Conservation (phyloP, 225 moss, liverwort and hornwort species). For the Anthoceros angustus region DNA sequence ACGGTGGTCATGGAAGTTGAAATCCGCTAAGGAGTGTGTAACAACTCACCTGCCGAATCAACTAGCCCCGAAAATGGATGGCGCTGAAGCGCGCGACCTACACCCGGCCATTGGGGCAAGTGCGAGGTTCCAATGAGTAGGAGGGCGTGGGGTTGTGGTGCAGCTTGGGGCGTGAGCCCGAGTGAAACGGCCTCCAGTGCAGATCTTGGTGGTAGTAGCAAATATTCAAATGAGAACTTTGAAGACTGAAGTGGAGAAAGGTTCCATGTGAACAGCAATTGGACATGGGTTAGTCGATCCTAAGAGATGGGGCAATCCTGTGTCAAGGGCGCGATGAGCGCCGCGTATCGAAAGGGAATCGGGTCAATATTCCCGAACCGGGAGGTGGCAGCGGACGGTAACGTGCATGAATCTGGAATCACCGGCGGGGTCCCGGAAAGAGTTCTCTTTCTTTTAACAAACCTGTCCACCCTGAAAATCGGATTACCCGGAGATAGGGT, state of each 20-base stretch:
- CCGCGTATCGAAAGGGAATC: constrained; percentile 8
- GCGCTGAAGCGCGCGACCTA: constrained; percentile 12
- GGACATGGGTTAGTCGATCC: constrained; percentile 9
- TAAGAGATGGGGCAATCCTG: constrained; percentile 11
- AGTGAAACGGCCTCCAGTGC: constrained; percentile 3
- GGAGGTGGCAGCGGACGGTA: constrained; percentile 7
- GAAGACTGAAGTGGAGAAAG: constrained; percentile 7
- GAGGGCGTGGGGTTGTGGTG: constrained; percentile 8
- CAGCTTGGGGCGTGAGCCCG: constrained; percentile 4
- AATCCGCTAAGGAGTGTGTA: constrained; percentile 17
- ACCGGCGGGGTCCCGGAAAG: constrained; percentile 8
- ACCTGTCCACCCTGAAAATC: constrained; percentile 5
- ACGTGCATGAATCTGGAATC: constrained; percentile 4
- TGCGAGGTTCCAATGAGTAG: constrained; percentile 11
- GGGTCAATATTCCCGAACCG: constrained; percentile 11
- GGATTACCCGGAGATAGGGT: constrained; percentile 9
- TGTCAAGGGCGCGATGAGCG: too few relatives aligned
- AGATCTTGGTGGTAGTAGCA: constrained; percentile 14
- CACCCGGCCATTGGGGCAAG: constrained; percentile 10
- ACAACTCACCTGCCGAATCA: constrained; percentile 15
- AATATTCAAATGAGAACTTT: constrained; percentile 15
- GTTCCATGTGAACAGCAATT: constrained; percentile 5
- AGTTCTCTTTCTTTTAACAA: constrained; percentile 9
- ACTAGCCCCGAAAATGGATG: constrained; percentile 13
- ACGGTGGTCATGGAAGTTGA: too few relatives aligned